Evolutionary conservation across 257 asterid genomes (phyloP), one percentile per base, ranked within the genome.

Genomic region (Petunia secreta): DNA sequence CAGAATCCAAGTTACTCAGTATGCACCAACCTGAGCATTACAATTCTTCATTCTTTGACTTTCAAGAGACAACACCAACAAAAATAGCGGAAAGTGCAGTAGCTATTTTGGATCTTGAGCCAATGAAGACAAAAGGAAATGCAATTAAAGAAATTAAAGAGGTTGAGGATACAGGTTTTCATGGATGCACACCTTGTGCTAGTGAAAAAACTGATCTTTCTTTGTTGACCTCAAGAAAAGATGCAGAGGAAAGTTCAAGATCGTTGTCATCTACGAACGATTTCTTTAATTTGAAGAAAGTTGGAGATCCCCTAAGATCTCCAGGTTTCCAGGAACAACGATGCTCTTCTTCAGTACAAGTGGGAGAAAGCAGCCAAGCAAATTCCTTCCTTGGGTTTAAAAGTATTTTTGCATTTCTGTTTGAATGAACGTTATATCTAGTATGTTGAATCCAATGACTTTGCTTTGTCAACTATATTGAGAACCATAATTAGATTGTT

Each of bases 401-500:
- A 80, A 92, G 97, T 71, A 90, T 94, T 67, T 94, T 94, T 85
- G 87, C 98, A 3, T 94, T 92, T 88, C 97, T 92, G 11, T 73
- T 73, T 13, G 63, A 73, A 36, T 73, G 62, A 73, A 5, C 25
- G 7, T 55, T 92, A 75, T 64, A 59, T 52, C 16, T 11, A 62
- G 50, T 16, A 62, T 15, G 63, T 43, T 55, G 59, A 43, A 6
- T 80, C n/a, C 69, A n/a, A 41, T 41, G 5, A 16, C 64, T 80
- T 38, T 74, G 37, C 44, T 69, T 54, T 58, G 16, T 46, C 64
- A 50, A n/a, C 62, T 71, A 50, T 50, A 71, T 34, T 71, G 62
- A 71, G 77, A 71, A 50, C 39, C 8, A 43, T 9, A 38, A 63
- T 36, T 15, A 63, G 44, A 62, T 25, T 36, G n/a, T 62, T 9